These are phyloP conservation scores for Tricholoma bakamatsutake DNA, from an alignment of 768 basidiomycete genomes.

Conservation along the genomic window DNA sequence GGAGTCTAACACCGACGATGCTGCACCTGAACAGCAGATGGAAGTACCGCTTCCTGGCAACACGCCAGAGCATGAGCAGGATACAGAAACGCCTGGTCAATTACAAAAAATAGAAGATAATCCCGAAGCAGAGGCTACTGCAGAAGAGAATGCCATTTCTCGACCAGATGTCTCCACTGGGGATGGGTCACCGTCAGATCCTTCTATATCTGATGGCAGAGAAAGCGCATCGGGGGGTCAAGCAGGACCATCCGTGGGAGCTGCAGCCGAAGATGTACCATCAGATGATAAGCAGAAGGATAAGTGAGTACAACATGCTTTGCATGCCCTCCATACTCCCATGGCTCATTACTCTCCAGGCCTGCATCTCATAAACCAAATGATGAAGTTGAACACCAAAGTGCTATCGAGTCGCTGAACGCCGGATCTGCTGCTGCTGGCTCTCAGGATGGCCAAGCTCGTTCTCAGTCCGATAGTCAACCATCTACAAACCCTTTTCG, in stretches of 20 bases:
- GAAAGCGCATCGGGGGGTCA: constrained; percentile 28
- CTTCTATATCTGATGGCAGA: constrained; percentile 20
- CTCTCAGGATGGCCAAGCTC: constrained; percentile 37
- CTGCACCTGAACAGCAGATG: constrained; percentile 13
- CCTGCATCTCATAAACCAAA: not conserved
- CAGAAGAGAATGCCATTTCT: constrained; percentile 33
- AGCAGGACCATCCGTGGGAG: constrained; percentile 23
- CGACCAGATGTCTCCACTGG: constrained; percentile 40
- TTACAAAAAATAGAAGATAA: constrained; percentile 21
- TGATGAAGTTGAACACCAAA: constrained; percentile 9
- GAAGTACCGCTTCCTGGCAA: constrained; percentile 20
- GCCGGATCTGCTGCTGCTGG: constrained; percentile 35
- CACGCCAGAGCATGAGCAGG: constrained; percentile 21
- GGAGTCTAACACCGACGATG: constrained; percentile 20
- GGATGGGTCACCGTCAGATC: constrained; percentile 32
- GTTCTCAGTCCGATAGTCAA: constrained; percentile 34
- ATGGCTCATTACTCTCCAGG: constrained; percentile 2
- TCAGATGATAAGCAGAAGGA: constrained; percentile 23
- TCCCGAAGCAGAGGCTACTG: constrained; percentile 23
- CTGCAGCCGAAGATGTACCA: constrained; percentile 21
- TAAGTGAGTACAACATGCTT: not conserved
- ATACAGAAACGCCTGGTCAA: constrained; percentile 11
- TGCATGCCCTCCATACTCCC: not conserved
- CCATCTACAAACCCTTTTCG: constrained; percentile 54
- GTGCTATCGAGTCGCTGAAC: constrained; percentile 8